Percentiles rank a stretch among this genome's conserved stretches.
Conservation (phyloP, 202 grass and related monocot species). For the Zoysia matrella region DNA sequence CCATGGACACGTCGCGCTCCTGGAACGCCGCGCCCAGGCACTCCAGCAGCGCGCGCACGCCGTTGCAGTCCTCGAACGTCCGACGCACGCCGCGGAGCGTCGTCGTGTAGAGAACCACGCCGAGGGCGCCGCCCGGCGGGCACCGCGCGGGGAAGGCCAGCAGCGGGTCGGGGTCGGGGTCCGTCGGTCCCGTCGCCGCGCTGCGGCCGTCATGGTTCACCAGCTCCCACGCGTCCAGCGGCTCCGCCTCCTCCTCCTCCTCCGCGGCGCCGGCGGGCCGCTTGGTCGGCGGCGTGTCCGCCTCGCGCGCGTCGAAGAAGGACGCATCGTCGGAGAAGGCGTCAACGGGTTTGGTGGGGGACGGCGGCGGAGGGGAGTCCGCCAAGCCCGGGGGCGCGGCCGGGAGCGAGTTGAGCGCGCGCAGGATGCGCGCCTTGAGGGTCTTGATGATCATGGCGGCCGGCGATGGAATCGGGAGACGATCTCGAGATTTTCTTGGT, state of each 20-base stretch:
- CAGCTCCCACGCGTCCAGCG: constrained; percentile 52
- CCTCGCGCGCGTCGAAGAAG: constrained; percentile 58
- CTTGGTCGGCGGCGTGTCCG: constrained; percentile 40
- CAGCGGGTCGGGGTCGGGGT: constrained; percentile 27
- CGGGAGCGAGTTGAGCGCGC: constrained; percentile 43
- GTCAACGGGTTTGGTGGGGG: constrained; percentile 42
- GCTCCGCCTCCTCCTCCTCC: neutral
- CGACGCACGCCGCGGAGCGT: constrained; percentile 83
- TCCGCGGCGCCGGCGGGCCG: neutral
- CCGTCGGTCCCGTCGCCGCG: neutral
- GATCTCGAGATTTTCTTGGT: neutral
- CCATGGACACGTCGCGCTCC: constrained; percentile 95
- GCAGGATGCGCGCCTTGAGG: constrained; percentile 60
- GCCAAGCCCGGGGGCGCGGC: neutral
- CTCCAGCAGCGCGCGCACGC: constrained; percentile 64
- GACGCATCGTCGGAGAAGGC: constrained; percentile 51
- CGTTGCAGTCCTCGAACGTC: constrained; percentile 84
- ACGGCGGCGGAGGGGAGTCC: constrained; percentile 36
- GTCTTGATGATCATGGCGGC: constrained; percentile 54
- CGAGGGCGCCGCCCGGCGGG: constrained; percentile 58
- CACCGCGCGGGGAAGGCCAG: constrained; percentile 52
- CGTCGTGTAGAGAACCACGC: constrained; percentile 76
- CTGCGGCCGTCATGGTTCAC: constrained; percentile 25
- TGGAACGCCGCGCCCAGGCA: constrained; percentile 66
- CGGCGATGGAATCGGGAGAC: neutral